Evolutionary conservation across 1,284 basidiomycete species (phyloP), one percentile per base, ranked within the genome.

Genomic region (Cryptococcus depauperatus): DNA sequence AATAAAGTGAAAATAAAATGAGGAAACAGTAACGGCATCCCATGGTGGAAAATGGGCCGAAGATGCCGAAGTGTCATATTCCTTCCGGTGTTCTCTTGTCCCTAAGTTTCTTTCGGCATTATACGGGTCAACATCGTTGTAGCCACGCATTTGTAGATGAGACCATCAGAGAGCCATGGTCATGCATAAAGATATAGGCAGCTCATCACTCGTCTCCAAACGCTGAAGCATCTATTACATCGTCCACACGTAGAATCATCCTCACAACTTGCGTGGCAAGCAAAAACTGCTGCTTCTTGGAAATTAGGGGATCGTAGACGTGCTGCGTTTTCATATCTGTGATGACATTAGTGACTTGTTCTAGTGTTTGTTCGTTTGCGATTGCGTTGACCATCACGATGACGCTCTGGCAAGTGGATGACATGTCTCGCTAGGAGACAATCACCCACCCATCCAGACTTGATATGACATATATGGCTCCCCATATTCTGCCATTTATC

Each of bases 281-380:
- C 51, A 97, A 74, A 69, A 93, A 91, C 67, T 98, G 95, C 70
- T 97, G 92, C 61, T 93, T 78, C 76, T 98, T 98, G 35, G 88
- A 91, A 66, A 98, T 93, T 51, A 97, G 76, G 25, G 93, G 92
- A 67, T 98, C 93, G 63, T 93, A 93, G 21, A 98, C 93, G 58
- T 88, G 89, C 69, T 97, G 93, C 64, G 85, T 79, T 76, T 86
- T 93, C 93, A 98, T 98, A 63, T 98, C 92, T 93, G 55, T 38
- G 8, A 22, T 25, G 41, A n/a, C 9, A 32, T 33, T 26, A 41
- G 35, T 30, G 16, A 25, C 9, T n/a, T 22, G 27, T 10, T 45
- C 22, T 14, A 26, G 13, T 35, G 8, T 19, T 33, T 30, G 4
- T 39, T 39, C 25, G 8, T 39, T 29, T n/a, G n/a, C n/a, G n/a